Base-by-base conservation (phyloP, 768 basidiomycete species). In the Pisolithus sp. region DNA sequence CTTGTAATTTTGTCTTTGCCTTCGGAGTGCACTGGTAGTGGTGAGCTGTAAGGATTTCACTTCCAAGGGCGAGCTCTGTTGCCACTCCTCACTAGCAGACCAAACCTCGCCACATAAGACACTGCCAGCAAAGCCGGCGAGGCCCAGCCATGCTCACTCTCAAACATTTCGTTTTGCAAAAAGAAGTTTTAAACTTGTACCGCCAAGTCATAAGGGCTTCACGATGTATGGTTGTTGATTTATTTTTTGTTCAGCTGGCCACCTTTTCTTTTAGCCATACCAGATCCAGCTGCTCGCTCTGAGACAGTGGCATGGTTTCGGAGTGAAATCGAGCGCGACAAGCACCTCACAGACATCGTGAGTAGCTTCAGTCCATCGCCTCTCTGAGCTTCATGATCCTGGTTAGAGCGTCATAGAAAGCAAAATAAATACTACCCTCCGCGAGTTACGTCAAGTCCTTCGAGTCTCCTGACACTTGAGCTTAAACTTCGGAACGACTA, bases 241-340 rank as follows among this genome's bases (percentile, higher is more conserved):
- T 48, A 21, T 36, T 18, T 30, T 30, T 37, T 28, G 21, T 17
- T 18, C 37, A 37, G 42, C 17, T 15, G 7, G 20, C 49, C 62
- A 51, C 56, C 56, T 34, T 42, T 23, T 39, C n/a, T 26, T 31
- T 31, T 20, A 89, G 89, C 65, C 39, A 83, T 91, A 46, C 80
- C 79, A 34, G 78, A 89, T 68, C 74, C 73, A 48, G 62, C 63
- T 52, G 74, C 83, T 26, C 77, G 88, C 53, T 66, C 67, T 53
- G 87, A 90, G 59, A 87, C 87, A 0, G 67, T 89, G 7, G 60
- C 64, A 20, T 91, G 88, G 86, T 79, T 90, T 65, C 81, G 89
- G 26, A 61, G 69, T 46, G 86, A 89, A 66, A 79, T 90, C 57
- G 83, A 88, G 61, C 72, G 80, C 53, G 82, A 81, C 58, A 75